Evolutionary conservation across 805 yeast species (phyloP).

Genomic region (Kazachstania psychrophila): DNA sequence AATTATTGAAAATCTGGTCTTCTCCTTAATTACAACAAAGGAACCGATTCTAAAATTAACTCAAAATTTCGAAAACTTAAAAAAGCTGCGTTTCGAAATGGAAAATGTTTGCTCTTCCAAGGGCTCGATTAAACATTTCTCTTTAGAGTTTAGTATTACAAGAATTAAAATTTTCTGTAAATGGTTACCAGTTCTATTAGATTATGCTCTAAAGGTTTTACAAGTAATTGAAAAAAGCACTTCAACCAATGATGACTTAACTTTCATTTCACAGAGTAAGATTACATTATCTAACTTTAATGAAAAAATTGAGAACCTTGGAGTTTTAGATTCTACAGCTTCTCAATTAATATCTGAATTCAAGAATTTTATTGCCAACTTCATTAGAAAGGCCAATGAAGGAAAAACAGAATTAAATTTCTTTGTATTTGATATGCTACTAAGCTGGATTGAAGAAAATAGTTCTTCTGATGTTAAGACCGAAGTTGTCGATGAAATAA

Average conservation of each 20-base stretch:
- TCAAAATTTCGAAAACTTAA: constrained; percentile 13
- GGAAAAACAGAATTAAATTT: constrained; percentile 35
- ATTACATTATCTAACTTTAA: constrained; percentile 10
- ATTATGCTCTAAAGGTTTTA: constrained; percentile 24
- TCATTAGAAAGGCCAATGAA: constrained; percentile 22
- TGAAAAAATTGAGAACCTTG: constrained; percentile 6
- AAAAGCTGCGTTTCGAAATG: constrained; percentile 13
- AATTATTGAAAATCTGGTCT: constrained; percentile 61
- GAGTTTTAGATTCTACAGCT: constrained; percentile 13
- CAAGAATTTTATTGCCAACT: constrained; percentile 17
- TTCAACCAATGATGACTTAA: constrained; percentile 6
- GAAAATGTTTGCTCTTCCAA: constrained; percentile 16
- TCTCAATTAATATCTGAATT: constrained; percentile 18
- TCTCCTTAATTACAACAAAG: constrained; percentile 46
- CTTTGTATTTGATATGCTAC: constrained; percentile 42
- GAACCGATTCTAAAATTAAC: constrained; percentile 34
- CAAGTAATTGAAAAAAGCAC: constrained; percentile 5
- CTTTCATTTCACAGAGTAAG: constrained; percentile 14
- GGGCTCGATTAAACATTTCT: constrained; percentile 13
- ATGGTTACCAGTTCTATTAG: constrained; percentile 32
- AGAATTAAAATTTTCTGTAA: constrained; percentile 12
- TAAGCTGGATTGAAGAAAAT: constrained; percentile 36
- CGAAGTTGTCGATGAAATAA: constrained; percentile 1
- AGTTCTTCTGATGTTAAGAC: not conserved
- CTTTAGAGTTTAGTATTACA: constrained; percentile 8